Conservation (phyloP, 2,329 filamentous ascomycete species). For the Aspergillus amoenus region DNA sequence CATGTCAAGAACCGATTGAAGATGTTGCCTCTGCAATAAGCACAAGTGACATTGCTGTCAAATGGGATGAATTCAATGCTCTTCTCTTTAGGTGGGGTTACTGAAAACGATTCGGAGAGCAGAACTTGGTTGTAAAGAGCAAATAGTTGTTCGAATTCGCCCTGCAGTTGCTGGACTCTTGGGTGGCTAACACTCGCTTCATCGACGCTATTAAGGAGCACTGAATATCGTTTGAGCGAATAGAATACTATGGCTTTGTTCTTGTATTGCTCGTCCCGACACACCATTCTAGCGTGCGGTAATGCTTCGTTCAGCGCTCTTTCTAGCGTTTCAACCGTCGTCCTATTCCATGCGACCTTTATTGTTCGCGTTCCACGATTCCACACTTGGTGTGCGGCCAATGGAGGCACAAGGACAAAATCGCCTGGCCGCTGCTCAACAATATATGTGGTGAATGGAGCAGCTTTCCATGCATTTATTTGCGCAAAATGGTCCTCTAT, state of each 20-base stretch:
- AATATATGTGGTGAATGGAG: constrained; percentile 87
- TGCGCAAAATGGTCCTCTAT: constrained; percentile 97
- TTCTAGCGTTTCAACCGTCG: constrained; percentile 85
- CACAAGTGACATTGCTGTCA: constrained; percentile 90
- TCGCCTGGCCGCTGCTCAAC: constrained; percentile 89
- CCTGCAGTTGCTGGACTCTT: constrained; percentile 68
- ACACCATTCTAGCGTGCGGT: constrained; percentile 84
- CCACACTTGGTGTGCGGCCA: constrained; percentile 97
- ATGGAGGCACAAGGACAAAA: constrained; percentile 86
- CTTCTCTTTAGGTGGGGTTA: constrained; percentile 60
- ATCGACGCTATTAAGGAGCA: constrained; percentile 58
- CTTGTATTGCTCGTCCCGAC: constrained; percentile 97
- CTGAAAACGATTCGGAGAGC: constrained; percentile 80
- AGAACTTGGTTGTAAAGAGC: constrained; percentile 74
- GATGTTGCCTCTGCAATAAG: constrained; percentile 93
- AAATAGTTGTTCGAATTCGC: constrained; percentile 81
- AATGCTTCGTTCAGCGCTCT: constrained; percentile 83
- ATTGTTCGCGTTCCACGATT: constrained; percentile 93
- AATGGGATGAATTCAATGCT: constrained; percentile 75
- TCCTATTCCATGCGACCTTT: constrained; percentile 98
- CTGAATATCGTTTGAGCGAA: constrained; percentile 75
- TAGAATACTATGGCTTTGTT: constrained; percentile 96
- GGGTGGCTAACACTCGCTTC: constrained; percentile 46
- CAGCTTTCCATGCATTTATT: constrained; percentile 91
- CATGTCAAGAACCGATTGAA: constrained; percentile 97